phyloP scores from a whole-genome alignment of 176 grass and related monocot genomes.

The Paspalum notatum region DNA sequence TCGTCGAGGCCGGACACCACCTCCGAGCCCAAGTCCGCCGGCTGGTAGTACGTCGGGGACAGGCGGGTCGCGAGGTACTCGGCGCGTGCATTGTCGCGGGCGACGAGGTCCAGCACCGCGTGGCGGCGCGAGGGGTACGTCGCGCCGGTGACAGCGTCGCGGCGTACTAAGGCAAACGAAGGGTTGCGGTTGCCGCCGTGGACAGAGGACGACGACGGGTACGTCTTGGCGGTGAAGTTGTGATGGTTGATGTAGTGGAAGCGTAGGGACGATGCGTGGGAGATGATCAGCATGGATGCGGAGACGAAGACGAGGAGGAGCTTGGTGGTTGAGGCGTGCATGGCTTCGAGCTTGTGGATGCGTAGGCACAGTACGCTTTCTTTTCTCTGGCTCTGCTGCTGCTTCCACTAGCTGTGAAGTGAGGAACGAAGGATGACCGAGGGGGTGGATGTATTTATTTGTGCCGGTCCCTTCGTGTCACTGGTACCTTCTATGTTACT shows the following conservation, averaged over 20 bases:
- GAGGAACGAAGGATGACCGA: background rate
- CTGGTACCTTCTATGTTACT: background rate
- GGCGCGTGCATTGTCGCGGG: constrained; percentile 48
- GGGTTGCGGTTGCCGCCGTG: constrained; percentile 17
- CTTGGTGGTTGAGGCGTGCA: constrained; percentile 11
- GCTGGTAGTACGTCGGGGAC: constrained; percentile 7
- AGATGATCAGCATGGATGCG: background rate
- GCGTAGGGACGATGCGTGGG: constrained; percentile 32
- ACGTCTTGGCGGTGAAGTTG: constrained; percentile 37
- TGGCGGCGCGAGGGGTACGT: constrained; percentile 46
- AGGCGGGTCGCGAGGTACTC: constrained; percentile 42
- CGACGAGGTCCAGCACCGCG: constrained; percentile 24
- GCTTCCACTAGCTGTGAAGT: background rate
- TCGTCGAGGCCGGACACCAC: constrained; percentile 77
- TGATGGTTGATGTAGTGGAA: constrained; percentile 56
- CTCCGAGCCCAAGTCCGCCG: constrained; percentile 60
- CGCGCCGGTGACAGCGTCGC: constrained; percentile 49
- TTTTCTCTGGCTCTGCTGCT: background rate
- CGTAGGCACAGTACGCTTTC: too few species aligned
- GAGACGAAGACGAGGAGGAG: constrained; percentile 40
- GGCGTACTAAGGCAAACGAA: constrained; percentile 61
- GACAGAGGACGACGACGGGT: background rate
- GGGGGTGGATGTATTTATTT: constrained; percentile 54
- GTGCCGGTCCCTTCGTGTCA: background rate
- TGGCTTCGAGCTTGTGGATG: constrained; percentile 24